Base-by-base conservation (phyloP, 208 protist genomes). In the Crithidia thermophila region DNA sequence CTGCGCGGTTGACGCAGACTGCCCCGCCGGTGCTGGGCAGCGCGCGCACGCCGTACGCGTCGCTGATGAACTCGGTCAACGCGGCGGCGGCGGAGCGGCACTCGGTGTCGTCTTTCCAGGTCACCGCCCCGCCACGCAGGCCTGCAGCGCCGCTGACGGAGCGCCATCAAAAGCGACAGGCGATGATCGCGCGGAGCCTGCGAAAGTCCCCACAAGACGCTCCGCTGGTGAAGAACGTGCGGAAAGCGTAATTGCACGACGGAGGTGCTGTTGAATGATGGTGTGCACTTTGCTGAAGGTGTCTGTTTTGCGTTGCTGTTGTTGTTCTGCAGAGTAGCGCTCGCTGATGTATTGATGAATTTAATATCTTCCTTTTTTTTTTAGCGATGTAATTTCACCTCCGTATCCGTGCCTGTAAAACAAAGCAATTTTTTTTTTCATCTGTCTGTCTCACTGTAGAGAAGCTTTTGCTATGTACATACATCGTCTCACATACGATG, bases 171-270 rank as follows among this genome's bases (percentile, higher is more conserved):
- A 79, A 83, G 52, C 72, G 73, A 31, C 64, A 75, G 27, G 55
- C 33, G 55, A 87, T 87, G 81, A 80, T 87, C 16, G 55, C 62
- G 10, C 74, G 78, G 59, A 87, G 81, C 39, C 58, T 87, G 20
- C 78, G 78, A 11, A 67, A 71, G 45, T 36, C 78, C 10, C 75
- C 79, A 10, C 42, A 42, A 13, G 58, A 78, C 37, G 13, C 49
- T 10, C 18, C 47, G 4, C 14, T 25, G 9, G 7, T 7, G 25
- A 50, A 51, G 9, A 18, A 18, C 28, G 14, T 20, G 30, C 47
- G 25, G 28, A 60, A 67, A 14, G 23, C 20, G 16, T 63, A 60
- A 45, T 45, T 14, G 4, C 3, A 7, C 5, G 45, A 50, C 23
- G 13, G 3, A 28, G 45, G 5, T 27, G 21, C 13, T 28, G 20